phyloP scores from a whole-genome alignment of 345 rosid species.

The Heritiera littoralis region DNA sequence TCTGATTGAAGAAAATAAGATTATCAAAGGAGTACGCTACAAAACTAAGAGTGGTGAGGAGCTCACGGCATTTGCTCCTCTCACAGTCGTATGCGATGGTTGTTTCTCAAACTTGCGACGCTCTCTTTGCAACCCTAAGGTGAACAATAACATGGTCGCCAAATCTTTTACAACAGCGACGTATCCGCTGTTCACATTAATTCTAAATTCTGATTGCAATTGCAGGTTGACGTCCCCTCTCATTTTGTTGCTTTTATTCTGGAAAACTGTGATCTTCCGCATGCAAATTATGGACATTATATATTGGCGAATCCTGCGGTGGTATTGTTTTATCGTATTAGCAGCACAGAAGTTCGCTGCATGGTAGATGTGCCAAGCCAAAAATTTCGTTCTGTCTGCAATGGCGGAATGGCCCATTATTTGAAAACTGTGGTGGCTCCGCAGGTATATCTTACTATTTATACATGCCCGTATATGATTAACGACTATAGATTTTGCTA shows the following conservation, averaged over 20 bases:
- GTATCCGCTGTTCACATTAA: too few species aligned
- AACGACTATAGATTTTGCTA: too few species aligned
- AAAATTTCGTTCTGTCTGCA: neutral
- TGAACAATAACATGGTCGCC: too few species aligned
- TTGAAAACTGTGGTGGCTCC: neutral
- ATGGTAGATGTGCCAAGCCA: neutral
- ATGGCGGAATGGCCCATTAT: neutral
- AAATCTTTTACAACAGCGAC: too few species aligned
- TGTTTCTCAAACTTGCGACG: neutral
- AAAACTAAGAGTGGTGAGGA: neutral
- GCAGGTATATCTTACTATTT: neutral
- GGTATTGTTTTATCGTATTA: neutral
- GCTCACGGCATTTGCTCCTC: neutral
- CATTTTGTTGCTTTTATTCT: neutral
- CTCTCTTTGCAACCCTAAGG: neutral
- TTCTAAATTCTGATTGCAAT: too few species aligned
- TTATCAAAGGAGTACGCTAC: neutral
- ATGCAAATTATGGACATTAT: neutral
- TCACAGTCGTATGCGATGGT: neutral
- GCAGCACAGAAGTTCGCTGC: neutral
- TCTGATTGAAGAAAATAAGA: neutral
- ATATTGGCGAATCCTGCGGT: neutral
- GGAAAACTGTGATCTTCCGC: neutral
- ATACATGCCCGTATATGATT: too few species aligned
- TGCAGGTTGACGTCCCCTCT: neutral